Evolutionary conservation across 1,284 basidiomycete species (phyloP), one percentile per base, ranked within the genome.

Genomic region (Fomitiporia mediterranea): DNA sequence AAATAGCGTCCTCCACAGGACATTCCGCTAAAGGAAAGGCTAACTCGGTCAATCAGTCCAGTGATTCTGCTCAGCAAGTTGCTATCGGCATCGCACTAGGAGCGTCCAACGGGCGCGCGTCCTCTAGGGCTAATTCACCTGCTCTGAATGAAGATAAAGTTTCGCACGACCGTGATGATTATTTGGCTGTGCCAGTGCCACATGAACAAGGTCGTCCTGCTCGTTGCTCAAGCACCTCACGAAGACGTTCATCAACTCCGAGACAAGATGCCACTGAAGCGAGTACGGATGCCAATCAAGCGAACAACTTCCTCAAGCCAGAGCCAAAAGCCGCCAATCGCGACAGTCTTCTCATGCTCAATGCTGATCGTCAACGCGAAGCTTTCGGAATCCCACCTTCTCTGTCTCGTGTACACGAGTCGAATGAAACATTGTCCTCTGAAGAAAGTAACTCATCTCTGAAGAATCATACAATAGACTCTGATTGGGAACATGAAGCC

Each of bases 341-440:
- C 38, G 55, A 60, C 38, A 56, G 58, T 30, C 9, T 60, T 13
- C 34, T 56, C 5, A 53, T 54, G 44, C 55, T 60, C 21, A 60
- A 51, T 28, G 39, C 58, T 11, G 55, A 52, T 9, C 49, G 50
- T 13, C 58, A 60, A 39, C 54, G 55, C 9, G 51, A 60, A 40
- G 58, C 58, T 2, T 60, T 60, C 42, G 58, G 58, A 9, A 60
- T 60, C 15, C 58, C 58, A 2, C 50, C 50, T 23, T 56, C 58
- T 19, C 23, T 38, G 2, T 60, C 58, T 9, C 39, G 34, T 40
- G 38, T 56, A 25, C 30, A 42, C 30, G 47, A 49, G 8, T 51
- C 13, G 23, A 43, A 25, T 28, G 55, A 44, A 17, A 19, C 11
- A 6, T 37, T 56, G 9, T 44, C 37, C 4, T 49, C 50, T 48